Conservation (phyloP, 2,329 filamentous ascomycete genomes). For the Sarocladiaceae sp. region DNA sequence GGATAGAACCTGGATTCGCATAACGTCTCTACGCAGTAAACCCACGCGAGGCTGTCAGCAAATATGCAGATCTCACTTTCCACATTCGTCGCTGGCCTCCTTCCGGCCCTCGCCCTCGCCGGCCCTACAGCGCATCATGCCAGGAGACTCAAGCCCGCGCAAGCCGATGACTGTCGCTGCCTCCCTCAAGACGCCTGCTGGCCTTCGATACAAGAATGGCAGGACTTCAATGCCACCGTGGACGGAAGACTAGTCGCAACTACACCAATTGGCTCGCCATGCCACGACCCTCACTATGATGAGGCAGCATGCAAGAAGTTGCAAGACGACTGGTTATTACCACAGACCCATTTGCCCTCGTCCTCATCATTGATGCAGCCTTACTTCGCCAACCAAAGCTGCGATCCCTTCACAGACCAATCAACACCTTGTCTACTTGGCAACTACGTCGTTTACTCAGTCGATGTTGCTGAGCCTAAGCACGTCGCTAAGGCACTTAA, state of each 20-base stretch:
- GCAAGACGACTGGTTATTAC: slow-evolving; percentile 34
- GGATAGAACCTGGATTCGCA: too few relatives aligned
- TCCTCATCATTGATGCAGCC: slow-evolving; percentile 37
- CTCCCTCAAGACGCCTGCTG: slow-evolving; percentile 49
- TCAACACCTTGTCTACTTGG: slow-evolving; percentile 34
- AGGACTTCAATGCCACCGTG: slow-evolving; percentile 44
- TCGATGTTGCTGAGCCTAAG: slow-evolving; percentile 24
- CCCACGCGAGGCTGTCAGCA: background rate
- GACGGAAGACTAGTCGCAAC: slow-evolving; percentile 46
- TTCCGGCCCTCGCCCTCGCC: background rate
- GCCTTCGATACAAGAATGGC: slow-evolving; percentile 43
- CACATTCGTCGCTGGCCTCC: background rate
- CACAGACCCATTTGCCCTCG: slow-evolving; percentile 20
- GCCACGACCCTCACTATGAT: slow-evolving; percentile 46
- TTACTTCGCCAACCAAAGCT: slow-evolving; percentile 32
- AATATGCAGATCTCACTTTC: slow-evolving; percentile 10
- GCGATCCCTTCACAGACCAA: slow-evolving; percentile 31
- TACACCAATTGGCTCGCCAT: slow-evolving; percentile 44
- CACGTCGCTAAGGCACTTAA: slow-evolving; percentile 28
- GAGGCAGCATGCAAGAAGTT: slow-evolving; percentile 37
- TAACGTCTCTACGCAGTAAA: too few relatives aligned
- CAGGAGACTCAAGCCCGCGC: background rate
- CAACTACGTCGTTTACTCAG: slow-evolving; percentile 35
- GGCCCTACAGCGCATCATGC: background rate
- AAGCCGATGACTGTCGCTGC: slow-evolving; percentile 38